Conservation (phyloP, 164 flowering plant genomes). For the Stephania cephalantha region DNA sequence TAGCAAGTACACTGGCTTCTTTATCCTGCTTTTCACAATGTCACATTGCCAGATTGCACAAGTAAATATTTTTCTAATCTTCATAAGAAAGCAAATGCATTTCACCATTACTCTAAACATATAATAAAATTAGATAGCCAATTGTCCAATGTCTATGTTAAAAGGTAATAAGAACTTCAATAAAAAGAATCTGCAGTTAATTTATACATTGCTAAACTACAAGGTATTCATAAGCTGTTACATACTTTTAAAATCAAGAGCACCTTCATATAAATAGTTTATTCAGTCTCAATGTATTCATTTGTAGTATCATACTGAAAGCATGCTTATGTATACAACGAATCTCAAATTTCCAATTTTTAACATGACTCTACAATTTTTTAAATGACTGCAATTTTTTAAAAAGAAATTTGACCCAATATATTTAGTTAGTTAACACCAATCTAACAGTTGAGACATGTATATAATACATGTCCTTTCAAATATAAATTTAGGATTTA, state of each 20-base stretch:
- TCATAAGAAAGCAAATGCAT: neutral
- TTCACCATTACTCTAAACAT: neutral
- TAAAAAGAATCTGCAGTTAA: neutral
- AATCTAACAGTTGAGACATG: no score
- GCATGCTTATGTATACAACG: no score
- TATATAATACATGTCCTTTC: no score
- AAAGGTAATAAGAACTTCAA: neutral
- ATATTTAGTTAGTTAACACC: no score
- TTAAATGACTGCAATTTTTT: no score
- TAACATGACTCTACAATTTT: no score
- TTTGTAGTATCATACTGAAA: no score
- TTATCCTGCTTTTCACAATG: slow-evolving; percentile 12
- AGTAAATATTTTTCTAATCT: neutral
- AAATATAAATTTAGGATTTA: no score
- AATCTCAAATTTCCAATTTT: no score
- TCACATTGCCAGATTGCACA: no score
- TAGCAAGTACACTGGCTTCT: slow-evolving; percentile 30
- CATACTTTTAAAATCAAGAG: neutral
- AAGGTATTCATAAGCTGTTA: neutral
- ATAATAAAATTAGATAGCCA: neutral
- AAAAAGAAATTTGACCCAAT: no score
- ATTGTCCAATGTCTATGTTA: neutral
- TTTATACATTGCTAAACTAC: neutral
- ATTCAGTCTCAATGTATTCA: neutral
- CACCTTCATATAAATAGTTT: neutral